phyloP scores from a whole-genome alignment of 2,329 filamentous ascomycete genomes.

The Neocatenulostroma microsporum region DNA sequence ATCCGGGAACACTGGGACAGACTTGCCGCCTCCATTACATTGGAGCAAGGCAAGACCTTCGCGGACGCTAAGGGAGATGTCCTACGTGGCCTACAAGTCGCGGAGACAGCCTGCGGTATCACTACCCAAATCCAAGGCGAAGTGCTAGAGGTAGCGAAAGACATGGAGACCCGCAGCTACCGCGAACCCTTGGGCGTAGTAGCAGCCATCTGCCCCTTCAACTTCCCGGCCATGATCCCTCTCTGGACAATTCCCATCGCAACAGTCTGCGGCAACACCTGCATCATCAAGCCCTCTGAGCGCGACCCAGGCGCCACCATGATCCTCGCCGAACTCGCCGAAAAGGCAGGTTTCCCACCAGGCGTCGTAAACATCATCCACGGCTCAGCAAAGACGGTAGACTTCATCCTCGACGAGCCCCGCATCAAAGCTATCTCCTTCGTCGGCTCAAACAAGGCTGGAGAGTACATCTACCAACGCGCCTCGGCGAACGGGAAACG shows the following conservation, averaged over 20 bases:
- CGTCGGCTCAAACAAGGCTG: conserved; percentile 79
- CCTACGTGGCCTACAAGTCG: conserved; percentile 72
- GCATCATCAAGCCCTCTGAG: conserved; percentile 80
- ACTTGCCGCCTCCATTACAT: conserved; percentile 72
- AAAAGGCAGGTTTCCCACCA: conserved; percentile 72
- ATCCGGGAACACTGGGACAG: conserved; percentile 81
- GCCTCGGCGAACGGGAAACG: conserved; percentile 80
- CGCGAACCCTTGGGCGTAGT: conserved; percentile 73
- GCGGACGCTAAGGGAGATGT: conserved; percentile 77
- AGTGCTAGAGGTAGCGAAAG: conserved; percentile 75
- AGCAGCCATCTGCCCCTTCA: conserved; percentile 81
- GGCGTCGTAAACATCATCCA: conserved; percentile 80
- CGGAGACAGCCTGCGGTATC: conserved; percentile 72
- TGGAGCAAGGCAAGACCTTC: conserved; percentile 85
- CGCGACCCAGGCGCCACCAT: conserved; percentile 76
- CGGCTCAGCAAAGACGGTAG: conserved; percentile 69
- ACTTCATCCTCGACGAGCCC: conserved; percentile 80
- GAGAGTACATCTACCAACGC: conserved; percentile 75
- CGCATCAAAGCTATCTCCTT: conserved; percentile 81
- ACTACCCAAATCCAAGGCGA: conserved; percentile 77
- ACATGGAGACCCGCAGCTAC: conserved; percentile 83
- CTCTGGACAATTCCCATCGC: conserved; percentile 86
- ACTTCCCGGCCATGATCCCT: conserved; percentile 88
- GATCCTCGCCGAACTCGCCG: conserved; percentile 72
- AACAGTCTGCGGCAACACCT: conserved; percentile 73